These are phyloP conservation scores for Mortierella sp. DNA, from an alignment of 371 early-diverging fungal genomes.

Conservation along the genomic window DNA sequence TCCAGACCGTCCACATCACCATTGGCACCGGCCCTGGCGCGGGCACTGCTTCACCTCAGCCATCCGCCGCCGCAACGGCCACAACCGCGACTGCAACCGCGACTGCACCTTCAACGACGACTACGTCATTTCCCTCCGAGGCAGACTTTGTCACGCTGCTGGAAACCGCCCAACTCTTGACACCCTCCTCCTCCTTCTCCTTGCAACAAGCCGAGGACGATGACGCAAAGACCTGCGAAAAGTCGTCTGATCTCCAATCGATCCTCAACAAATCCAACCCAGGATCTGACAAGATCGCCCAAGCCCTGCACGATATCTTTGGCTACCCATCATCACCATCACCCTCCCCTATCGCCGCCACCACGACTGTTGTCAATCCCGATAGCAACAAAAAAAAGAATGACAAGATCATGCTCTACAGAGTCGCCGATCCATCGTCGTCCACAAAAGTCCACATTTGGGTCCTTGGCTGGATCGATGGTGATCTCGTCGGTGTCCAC, in stretches of 20 bases:
- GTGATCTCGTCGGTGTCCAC: constrained; percentile 40
- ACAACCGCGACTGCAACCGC: neutral
- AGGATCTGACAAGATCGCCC: constrained; percentile 20
- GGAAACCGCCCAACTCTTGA: constrained; percentile 14
- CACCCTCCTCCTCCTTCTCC: constrained; percentile 6
- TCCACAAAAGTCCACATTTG: constrained; percentile 45
- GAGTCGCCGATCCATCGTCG: constrained; percentile 24
- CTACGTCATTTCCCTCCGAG: constrained; percentile 18
- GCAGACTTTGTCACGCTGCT: constrained; percentile 26
- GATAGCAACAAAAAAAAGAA: too few species aligned
- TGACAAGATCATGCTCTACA: constrained; percentile 21
- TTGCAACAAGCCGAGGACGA: neutral
- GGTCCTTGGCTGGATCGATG: constrained; percentile 43
- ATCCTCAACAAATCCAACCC: constrained; percentile 31
- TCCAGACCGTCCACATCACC: constrained; percentile 32
- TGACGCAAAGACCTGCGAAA: constrained; percentile 15
- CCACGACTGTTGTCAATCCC: neutral
- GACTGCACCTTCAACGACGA: too few species aligned
- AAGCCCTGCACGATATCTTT: constrained; percentile 20
- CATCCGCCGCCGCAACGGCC: neutral
- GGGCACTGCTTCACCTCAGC: too few species aligned
- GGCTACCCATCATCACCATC: constrained; percentile 1
- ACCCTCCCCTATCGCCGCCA: neutral
- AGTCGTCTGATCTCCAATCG: neutral
- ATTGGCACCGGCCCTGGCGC: constrained; percentile 5